A percentile compares a stretch with the other conserved stretches of the same genome.
These are phyloP conservation scores for Macadamia tetraphylla DNA, from an alignment of 164 flowering plant species.

Conservation along the genomic window DNA sequence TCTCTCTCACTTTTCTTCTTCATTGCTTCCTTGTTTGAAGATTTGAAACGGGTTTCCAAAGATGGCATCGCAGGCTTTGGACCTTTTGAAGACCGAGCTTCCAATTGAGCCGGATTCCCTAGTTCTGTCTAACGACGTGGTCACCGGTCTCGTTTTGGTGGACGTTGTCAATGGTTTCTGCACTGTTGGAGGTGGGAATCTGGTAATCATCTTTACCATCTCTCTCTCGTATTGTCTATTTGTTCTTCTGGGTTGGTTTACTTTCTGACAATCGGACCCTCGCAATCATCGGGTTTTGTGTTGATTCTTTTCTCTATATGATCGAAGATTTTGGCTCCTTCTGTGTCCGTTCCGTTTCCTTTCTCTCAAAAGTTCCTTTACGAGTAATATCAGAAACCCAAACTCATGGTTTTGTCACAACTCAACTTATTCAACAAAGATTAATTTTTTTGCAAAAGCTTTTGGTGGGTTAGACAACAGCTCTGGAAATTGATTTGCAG, in stretches of 20 bases:
- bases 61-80: constrained; percentile 22
- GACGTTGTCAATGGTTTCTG: constrained; percentile 71
- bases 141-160: constrained; percentile 51
- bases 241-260: no score
- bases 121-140: constrained; percentile 24
- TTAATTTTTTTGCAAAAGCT: no score
- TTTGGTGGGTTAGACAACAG: no score
- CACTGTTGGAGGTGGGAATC: constrained; percentile 62
- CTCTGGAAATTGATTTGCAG: no score
- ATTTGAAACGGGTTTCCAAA: background rate
- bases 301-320: no score
- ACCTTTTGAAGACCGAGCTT: constrained; percentile 41
- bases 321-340: background rate
- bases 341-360: background rate
- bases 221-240: background rate
- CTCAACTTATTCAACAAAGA: background rate
- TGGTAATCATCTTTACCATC: constrained; percentile 22
- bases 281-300: no score
- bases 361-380: no score
- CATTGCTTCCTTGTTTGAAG: background rate
- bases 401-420: background rate
- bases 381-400: background rate
- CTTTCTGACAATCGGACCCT: no score
- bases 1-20: no score
- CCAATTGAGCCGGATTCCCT: constrained; percentile 43